Conservation (phyloP, 176 grass and related monocot genomes). For the Paspalum notatum region DNA sequence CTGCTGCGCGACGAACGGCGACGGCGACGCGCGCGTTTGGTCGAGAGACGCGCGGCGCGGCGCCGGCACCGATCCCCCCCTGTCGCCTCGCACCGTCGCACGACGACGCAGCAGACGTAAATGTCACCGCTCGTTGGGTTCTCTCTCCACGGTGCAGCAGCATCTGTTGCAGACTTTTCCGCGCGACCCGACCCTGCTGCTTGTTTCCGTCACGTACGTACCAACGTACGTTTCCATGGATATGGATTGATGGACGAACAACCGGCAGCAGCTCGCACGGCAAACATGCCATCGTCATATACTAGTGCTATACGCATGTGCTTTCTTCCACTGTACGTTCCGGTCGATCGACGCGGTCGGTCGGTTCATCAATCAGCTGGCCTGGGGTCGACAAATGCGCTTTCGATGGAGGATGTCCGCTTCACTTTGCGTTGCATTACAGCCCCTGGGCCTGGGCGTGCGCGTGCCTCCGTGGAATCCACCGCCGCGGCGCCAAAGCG, state of each 20-base stretch:
- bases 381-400: neutral
- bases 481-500: neutral
- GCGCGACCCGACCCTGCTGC: neutral
- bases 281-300: too few species aligned
- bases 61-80: too few species aligned
- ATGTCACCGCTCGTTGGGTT: too few species aligned
- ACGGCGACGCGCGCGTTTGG: neutral
- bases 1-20: neutral
- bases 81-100: too few species aligned
- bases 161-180: neutral
- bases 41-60: neutral
- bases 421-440: neutral
- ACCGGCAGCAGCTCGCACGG: too few species aligned
- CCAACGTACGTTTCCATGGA: too few species aligned
- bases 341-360: neutral
- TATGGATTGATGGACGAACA: too few species aligned
- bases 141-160: too few species aligned
- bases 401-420: neutral
- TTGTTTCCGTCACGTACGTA: neutral
- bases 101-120: too few species aligned
- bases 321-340: neutral
- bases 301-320: too few species aligned
- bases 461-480: slow-evolving; percentile 11
- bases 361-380: too few species aligned
- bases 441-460: too few species aligned